phyloP scores from a whole-genome alignment of 495 filamentous ascomycete species.

The Jackrogersella multiformis region DNA sequence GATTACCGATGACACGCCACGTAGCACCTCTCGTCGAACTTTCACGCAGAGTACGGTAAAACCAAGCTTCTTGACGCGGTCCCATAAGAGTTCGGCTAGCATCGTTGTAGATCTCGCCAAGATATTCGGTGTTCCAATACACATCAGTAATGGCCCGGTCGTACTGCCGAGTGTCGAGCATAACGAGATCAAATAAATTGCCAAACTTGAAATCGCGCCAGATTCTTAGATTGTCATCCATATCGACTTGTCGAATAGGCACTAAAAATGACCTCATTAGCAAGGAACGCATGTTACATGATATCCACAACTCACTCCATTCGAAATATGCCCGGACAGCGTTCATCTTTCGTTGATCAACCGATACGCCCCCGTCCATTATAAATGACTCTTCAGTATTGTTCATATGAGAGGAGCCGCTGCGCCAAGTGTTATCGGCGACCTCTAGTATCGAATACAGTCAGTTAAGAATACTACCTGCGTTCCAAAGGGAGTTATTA shows the following conservation, averaged over 20 bases:
- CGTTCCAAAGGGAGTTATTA: background rate
- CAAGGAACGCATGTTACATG: background rate
- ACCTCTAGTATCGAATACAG: slow-evolving; percentile 56
- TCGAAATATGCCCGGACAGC: slow-evolving; percentile 74
- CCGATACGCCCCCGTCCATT: slow-evolving; percentile 64
- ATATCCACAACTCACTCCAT: slow-evolving; percentile 58
- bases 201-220: slow-evolving; percentile 71
- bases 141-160: slow-evolving; percentile 63
- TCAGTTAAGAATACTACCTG: background rate
- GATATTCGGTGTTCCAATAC: slow-evolving; percentile 65
- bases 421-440: slow-evolving; percentile 70
- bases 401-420: slow-evolving; percentile 63
- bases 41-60: slow-evolving; percentile 63
- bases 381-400: slow-evolving; percentile 73
- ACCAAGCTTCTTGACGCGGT: slow-evolving; percentile 70
- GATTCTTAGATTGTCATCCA: slow-evolving; percentile 73
- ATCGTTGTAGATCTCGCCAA: slow-evolving; percentile 64
- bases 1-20: slow-evolving; percentile 71
- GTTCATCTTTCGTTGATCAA: slow-evolving; percentile 74
- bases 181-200: slow-evolving; percentile 68
- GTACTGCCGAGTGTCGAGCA: slow-evolving; percentile 72
- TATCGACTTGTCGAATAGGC: slow-evolving; percentile 64
- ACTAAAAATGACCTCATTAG: slow-evolving; percentile 26
- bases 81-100: slow-evolving; percentile 69
- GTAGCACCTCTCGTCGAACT: slow-evolving; percentile 62